A percentile compares a stretch with the other conserved stretches of the same genome.
These are phyloP conservation scores for Penicillium desertorum DNA, from an alignment of 495 filamentous ascomycete genomes.

Conservation along the genomic window DNA sequence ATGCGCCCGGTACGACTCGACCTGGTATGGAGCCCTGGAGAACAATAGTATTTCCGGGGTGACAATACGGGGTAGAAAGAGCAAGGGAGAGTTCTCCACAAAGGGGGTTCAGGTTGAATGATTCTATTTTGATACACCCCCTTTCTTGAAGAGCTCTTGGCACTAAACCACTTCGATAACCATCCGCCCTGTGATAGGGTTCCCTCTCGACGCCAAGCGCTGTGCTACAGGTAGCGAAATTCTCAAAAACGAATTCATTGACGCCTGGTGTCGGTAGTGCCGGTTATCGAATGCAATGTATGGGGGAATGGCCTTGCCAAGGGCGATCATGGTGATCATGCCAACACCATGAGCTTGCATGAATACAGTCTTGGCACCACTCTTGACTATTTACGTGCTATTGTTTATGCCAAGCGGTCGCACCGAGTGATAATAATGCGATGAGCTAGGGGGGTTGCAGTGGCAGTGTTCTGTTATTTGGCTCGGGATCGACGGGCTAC, in stretches of 20 bases:
- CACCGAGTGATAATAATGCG: constrained; percentile 12
- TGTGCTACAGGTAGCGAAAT: constrained; percentile 4
- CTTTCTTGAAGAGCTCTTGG: constrained; percentile 8
- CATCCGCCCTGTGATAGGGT: constrained; percentile 3
- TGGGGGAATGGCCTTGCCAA: constrained; percentile 22
- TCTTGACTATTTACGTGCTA: constrained; percentile 11
- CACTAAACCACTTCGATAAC: constrained; percentile 3
- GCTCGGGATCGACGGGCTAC: constrained; percentile 23
- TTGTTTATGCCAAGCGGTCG: constrained; percentile 26
- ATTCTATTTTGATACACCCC: not conserved
- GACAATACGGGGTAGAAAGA: constrained; percentile 15
- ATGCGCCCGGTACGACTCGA: constrained; percentile 25
- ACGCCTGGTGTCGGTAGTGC: constrained; percentile 1
- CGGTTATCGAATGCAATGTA: constrained; percentile 16
- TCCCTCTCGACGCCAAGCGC: constrained; percentile 9
- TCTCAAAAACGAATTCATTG: constrained; percentile 12
- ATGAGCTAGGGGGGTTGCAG: constrained; percentile 14
- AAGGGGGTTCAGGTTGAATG: constrained; percentile 8
- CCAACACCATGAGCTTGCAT: constrained; percentile 7
- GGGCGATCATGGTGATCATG: constrained; percentile 34
- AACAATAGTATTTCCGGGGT: constrained; percentile 3
- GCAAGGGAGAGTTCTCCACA: constrained; percentile 1
- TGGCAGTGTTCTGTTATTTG: constrained; percentile 17
- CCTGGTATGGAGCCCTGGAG: not conserved
- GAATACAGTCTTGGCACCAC: constrained; percentile 21